Conservation (phyloP, 202 grass and related monocot genomes). For the Setaria italica region DNA sequence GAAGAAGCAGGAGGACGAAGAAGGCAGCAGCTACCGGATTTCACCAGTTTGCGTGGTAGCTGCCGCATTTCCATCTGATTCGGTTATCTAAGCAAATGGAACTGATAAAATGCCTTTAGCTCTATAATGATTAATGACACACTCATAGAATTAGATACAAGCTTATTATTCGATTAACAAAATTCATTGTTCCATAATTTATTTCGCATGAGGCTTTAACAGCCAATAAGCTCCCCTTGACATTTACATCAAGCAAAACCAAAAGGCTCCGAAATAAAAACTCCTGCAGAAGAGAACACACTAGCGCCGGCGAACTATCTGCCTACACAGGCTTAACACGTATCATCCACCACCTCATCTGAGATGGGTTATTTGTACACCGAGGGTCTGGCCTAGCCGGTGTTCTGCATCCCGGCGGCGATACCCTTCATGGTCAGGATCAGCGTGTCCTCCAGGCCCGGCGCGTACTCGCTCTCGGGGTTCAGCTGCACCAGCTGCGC, state of each 20-base stretch:
- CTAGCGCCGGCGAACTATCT: constrained; percentile 42
- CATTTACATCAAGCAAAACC: constrained; percentile 52
- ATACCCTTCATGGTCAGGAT: constrained; percentile 99
- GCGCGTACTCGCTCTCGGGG: constrained; percentile 76
- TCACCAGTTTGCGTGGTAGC: too few species aligned
- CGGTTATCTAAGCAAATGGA: too few species aligned
- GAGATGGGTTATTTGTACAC: constrained; percentile 44
- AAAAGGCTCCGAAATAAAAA: constrained; percentile 14
- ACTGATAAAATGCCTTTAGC: too few species aligned
- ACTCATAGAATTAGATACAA: neutral
- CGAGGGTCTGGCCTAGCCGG: constrained; percentile 56
- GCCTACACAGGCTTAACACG: constrained; percentile 13
- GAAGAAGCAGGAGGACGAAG: too few species aligned
- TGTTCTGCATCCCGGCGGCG: constrained; percentile 97
- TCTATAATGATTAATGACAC: too few species aligned
- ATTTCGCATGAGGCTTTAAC: constrained; percentile 51
- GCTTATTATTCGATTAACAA: constrained; percentile 19
- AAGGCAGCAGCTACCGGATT: too few species aligned
- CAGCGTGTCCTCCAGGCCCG: constrained; percentile 96
- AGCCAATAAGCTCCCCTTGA: constrained; percentile 41
- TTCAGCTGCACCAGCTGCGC: constrained; percentile 84
- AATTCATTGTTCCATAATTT: constrained; percentile 40
- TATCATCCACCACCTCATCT: constrained; percentile 26
- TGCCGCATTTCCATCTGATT: too few species aligned
- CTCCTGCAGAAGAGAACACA: constrained; percentile 20